A percentile compares a stretch with the other conserved stretches of the same genome.
Evolutionary conservation across 139 green algal genomes (phyloP).

Genomic region (Volvox africanus): DNA sequence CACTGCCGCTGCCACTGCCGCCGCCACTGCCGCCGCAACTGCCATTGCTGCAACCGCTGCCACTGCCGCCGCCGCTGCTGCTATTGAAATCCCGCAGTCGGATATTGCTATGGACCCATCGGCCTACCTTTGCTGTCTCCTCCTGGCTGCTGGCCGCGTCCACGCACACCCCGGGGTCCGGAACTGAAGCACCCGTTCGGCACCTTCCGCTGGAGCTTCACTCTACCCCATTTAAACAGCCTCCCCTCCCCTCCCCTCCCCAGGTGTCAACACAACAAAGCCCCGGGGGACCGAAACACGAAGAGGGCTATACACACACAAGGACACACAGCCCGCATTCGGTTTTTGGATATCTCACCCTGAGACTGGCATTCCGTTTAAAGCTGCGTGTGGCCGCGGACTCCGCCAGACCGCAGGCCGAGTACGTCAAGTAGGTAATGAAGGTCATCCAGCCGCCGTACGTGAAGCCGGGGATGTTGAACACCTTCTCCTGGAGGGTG

Average conservation of each 20-base stretch:
- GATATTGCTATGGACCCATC: too few relatives aligned
- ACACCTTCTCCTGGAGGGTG: slow-evolving; percentile 75
- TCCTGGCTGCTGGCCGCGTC: too few relatives aligned
- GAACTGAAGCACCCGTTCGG: not conserved
- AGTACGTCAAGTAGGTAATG: slow-evolving; percentile 69
- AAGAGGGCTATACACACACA: too few relatives aligned
- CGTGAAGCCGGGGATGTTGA: slow-evolving; percentile 70
- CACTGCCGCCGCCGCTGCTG: too few relatives aligned
- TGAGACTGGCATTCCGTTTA: slow-evolving; percentile 49
- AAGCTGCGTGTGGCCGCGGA: slow-evolving; percentile 43
- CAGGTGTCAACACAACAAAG: too few relatives aligned
- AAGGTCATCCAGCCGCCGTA: slow-evolving; percentile 81
- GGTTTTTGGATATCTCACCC: slow-evolving; percentile 25
- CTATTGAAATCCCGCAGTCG: too few relatives aligned
- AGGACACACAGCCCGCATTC: too few relatives aligned
- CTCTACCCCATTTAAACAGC: not conserved
- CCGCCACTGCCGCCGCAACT: too few relatives aligned
- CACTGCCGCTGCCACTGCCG: too few relatives aligned
- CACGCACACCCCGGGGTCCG: too few relatives aligned
- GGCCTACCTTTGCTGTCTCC: too few relatives aligned
- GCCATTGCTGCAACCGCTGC: too few relatives aligned
- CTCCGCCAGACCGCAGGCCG: slow-evolving; percentile 65
- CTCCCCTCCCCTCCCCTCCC: not conserved
- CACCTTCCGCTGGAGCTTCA: not conserved
- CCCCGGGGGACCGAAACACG: not conserved